Base-by-base conservation (phyloP, 768 basidiomycete species). In the Strobilomyces confusus region DNA sequence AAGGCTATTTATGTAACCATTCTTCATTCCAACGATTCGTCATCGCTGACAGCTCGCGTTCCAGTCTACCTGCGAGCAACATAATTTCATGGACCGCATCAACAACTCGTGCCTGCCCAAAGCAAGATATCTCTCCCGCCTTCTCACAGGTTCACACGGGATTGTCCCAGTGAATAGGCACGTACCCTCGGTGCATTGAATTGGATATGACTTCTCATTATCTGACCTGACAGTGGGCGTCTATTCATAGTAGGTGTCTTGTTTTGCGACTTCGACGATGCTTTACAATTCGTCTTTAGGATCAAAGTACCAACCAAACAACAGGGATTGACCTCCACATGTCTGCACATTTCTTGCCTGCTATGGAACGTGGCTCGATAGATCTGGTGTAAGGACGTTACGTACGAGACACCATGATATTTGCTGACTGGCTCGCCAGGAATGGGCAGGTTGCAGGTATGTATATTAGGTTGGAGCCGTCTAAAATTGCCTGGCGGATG, bases 301-400 rank as follows among this genome's bases (percentile, higher is more conserved):
- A 92, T 15, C 92, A 95, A 69, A 82, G 91, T 17, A 95, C 92
- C 3, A 84, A 78, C 7, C 95, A 98, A 69, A 95, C 92, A 2
- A 95, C 95, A 0, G 95, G 95, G 17, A 71, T 83, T 13, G 76
- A 75, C 2, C 73, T 77, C 0, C 81, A 86, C 49, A 70, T 88
- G 52, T 76, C 92, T 3, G 84, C 88, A 9, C 78, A 93, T 7
- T 97, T 97, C 66, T 93, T 98, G 47, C 91, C 93, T 8, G 98
- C 95, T 0, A 92, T 98, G 7, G 95, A 98, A 69, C 81, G 95
- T 59, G 93, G 97, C 69, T 86, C 88, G 0, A 86, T 95, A 50
- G 94, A 92, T 70, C 73, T 95, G 32, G 84, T 91, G 86, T 91
- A 64, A 70, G 84, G 30, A 51, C 51, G 17, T 36, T 23, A 30